Evolutionary conservation across 129 eudicot genomes (phyloP), one percentile per base, ranked within the genome.

Genomic region (Chrysanthemum seticuspe): DNA sequence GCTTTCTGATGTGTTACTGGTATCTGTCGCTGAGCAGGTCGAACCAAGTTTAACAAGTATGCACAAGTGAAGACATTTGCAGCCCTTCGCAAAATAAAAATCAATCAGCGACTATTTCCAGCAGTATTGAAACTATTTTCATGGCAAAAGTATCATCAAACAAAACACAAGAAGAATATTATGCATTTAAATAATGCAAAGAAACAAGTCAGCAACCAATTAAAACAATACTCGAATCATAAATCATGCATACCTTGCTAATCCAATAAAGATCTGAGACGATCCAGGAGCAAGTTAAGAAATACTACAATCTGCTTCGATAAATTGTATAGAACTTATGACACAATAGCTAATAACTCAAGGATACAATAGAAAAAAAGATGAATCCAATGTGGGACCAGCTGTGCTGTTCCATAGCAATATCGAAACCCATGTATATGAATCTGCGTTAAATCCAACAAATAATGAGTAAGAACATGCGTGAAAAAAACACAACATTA

Each of bases 381-480:
- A 95, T 91, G 79, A 95, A 95, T 83, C 99, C 97, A 18, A 91
- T 51, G 68, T 95, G 99, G 69, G 99, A 95, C 99, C 96, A 91
- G 85, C 97, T 95, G 80, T 95, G 99, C 60, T 88, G 86, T 77
- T 95, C 99, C 99, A 95, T 95, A 79, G 96, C 99, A 82, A 95
- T 95, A 83, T 95, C 99, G 80, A 95, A 89, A 44, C 99, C 99
- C 99, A 95, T 95, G 90, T 95, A 95, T 75, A 95, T 95, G 77
- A 95, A 95, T 82, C 99, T 95, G 97, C 85, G 70, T 6, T 47
- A 58, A 10, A 70, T 70, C 57, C 15, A 62, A 62, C 53, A 49
- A 12, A 53, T 3, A 16, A 50, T 65, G 19, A 62, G 34, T 62
- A 25, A 40, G 44, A 36, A 53, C 29, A 62, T 6, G 10, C 59